Evolutionary conservation across 1,139 yeast species (phyloP), one percentile per base, ranked within the genome.

Genomic region (Pichia sp.): DNA sequence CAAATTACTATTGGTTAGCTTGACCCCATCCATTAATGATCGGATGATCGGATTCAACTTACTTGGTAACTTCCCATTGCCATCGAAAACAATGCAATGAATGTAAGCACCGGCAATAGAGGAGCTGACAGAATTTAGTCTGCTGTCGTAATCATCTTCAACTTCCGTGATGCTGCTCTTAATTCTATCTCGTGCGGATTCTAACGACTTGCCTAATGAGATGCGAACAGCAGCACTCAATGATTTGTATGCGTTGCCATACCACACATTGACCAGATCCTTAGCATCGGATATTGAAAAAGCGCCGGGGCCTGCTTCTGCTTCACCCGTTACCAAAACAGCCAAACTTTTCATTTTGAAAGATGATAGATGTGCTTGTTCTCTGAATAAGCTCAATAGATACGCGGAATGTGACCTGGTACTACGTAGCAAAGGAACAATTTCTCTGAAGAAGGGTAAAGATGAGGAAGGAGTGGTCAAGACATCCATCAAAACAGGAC

Each of bases 271-370:
- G 31, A 85, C 74, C 8, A 91, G 78, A 58, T 80, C 79, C 55
- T 85, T 86, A 0, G 97, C 98, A 59, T 81, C 80, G 42, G 79
- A 86, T 46, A 93, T 68, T 10, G 89, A 80, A 69, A 95, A 95
- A 0, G 98, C 98, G 60, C 85, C 91, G 0, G 96, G 91, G 1
- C 97, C 98, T 4, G 98, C 96, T 57, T 88, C 96, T 1, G 83
- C 75, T 65, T 93, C 99, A 36, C 99, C 99, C 67, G 89, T 95
- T 4, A 91, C 96, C 18, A 91, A 83, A 5, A 89, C 83, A 0
- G 99, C 95, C 34, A 95, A 69, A 54, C 82, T 87, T 0, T 97
- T 97, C 13, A 90, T 70, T 66, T 87, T 88, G 41, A 80, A 76
- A n/a, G 83, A 80, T 2, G 95, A 74, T 18, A 90, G 69, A 67